Evolutionary conservation across 2,329 filamentous ascomycete species (phyloP).

Genomic region (Colletotrichum theobromicola): DNA sequence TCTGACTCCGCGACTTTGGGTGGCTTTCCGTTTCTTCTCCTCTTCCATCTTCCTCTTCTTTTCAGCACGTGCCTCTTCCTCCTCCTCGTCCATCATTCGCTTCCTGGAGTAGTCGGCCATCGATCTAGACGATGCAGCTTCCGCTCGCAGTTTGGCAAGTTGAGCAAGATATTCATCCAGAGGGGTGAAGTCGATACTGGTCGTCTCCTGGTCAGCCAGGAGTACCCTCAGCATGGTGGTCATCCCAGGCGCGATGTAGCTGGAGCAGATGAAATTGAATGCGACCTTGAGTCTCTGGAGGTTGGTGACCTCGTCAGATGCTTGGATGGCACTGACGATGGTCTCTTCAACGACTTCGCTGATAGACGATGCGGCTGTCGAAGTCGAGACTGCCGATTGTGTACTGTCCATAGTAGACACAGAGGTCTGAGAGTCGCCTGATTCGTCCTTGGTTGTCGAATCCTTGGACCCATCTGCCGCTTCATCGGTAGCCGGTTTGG

Average conservation of each 20-base stretch:
- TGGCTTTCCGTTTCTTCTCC: conserved; percentile 82
- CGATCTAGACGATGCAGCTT: conserved; percentile 73
- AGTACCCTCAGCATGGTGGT: conserved; percentile 44
- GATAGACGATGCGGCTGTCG: conserved; percentile 52
- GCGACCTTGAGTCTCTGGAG: conserved; percentile 71
- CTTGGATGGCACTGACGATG: conserved; percentile 47
- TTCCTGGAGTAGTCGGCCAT: conserved; percentile 75
- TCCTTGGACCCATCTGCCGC: conserved; percentile 27
- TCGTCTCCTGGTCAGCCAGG: conserved; percentile 39
- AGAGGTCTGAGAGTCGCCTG: conserved; percentile 49
- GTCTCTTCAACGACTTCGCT: conserved; percentile 34
- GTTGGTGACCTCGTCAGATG: conserved; percentile 52
- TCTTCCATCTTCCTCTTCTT: conserved; percentile 89
- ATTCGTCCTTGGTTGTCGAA: conserved; percentile 33
- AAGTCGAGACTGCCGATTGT: conserved; percentile 41
- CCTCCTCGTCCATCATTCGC: conserved; percentile 69
- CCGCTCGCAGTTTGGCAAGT: conserved; percentile 70
- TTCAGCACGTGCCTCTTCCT: conserved; percentile 68
- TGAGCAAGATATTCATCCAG: conserved; percentile 73
- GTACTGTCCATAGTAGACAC: conserved; percentile 37
- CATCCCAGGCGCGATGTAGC: conserved; percentile 60
- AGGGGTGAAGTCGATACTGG: conserved; percentile 67
- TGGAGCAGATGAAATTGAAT: conserved; percentile 67
- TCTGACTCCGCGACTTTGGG: conserved; percentile 76
- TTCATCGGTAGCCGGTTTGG: neutral